Evolutionary conservation across 805 yeast species (phyloP), one percentile per base, ranked within the genome.

Genomic region (Metschnikowia corniflorae): DNA sequence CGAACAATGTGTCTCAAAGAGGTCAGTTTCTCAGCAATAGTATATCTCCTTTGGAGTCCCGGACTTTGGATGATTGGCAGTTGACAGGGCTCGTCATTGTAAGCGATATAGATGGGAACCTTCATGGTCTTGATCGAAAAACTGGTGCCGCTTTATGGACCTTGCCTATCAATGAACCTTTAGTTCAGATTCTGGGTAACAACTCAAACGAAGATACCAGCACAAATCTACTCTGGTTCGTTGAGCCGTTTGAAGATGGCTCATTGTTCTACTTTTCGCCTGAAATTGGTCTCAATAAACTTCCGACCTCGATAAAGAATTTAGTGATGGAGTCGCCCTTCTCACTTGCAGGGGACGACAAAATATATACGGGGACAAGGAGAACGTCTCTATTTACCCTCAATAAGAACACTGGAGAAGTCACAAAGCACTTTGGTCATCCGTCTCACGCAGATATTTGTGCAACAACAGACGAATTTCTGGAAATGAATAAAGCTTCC

Each of bases 191-290:
- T 5, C 59, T 49, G 42, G 42, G 40, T 4, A 28, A 31, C 16
- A 22, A 13, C 20, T 26, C 35, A 39, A 27, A 35, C 13, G 40
- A 23, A 1, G 49, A 36, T 24, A 19, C 53, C 8, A 49, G 43
- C 7, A 43, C 60, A 5, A 64, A 63, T 43, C 55, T 62, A 34
- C 75, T 82, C 0, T 85, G 97, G 91, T 80, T 91, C 35, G 91
- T 93, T 1, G 98, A 93, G 49, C 97, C 97, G 0, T 75, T 73
- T 46, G 81, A 80, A 4, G 95, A 85, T 40, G 98, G 98, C 1
- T 67, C 81, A 0, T 66, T 93, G 3, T 89, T 81, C 57, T 86
- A 80, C 54, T 91, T 91, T 60, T 80, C 85, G 12, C 78, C 80
- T 13, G 76, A 75, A 22, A 64, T 62, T 16, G 97, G 97, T 0